These are phyloP conservation scores for Clonostachys rosea DNA, from an alignment of 2,329 filamentous ascomycete genomes.

Conservation along the genomic window DNA sequence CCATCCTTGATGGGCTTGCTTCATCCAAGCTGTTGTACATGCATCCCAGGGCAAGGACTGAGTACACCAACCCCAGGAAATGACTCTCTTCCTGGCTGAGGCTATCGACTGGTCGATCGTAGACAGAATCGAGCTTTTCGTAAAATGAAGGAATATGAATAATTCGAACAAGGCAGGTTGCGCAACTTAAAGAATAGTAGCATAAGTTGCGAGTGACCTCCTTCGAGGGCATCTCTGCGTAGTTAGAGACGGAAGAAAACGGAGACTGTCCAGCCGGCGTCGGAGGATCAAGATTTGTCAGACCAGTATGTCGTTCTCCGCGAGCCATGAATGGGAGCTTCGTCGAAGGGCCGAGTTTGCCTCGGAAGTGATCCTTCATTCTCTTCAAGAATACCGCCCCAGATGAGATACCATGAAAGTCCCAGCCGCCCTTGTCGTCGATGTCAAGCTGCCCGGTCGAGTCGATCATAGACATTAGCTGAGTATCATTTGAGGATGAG, in stretches of 20 bases:
- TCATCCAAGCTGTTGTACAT: constrained; percentile 62
- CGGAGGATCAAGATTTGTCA: constrained; percentile 65
- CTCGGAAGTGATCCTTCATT: constrained; percentile 83
- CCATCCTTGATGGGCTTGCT: constrained; percentile 36
- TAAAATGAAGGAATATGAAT: constrained; percentile 82
- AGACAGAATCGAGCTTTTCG: constrained; percentile 71
- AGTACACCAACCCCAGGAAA: constrained; percentile 67
- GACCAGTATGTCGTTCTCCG: constrained; percentile 40
- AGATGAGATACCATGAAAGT: constrained; percentile 92
- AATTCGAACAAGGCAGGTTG: constrained; percentile 59
- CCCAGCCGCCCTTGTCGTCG: constrained; percentile 87
- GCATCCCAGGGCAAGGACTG: constrained; percentile 67
- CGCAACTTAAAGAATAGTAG: constrained; percentile 51
- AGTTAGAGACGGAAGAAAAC: constrained; percentile 39
- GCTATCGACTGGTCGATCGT: constrained; percentile 60
- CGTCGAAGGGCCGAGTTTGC: constrained; percentile 63
- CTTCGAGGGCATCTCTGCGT: constrained; percentile 65
- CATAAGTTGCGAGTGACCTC: constrained; percentile 49
- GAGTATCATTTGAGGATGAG: constrained; percentile 55
- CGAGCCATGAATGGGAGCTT: constrained; percentile 54
- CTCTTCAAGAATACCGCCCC: constrained; percentile 83
- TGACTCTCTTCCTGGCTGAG: constrained; percentile 61
- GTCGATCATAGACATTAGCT: constrained; percentile 92
- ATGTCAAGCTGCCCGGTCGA: constrained; percentile 87
- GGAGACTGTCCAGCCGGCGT: constrained; percentile 60